Percentiles rank a stretch among this genome's conserved stretches.
phyloP scores from a whole-genome alignment of 2,329 filamentous ascomycete species.

The Stagonosporopsis rhizophila region DNA sequence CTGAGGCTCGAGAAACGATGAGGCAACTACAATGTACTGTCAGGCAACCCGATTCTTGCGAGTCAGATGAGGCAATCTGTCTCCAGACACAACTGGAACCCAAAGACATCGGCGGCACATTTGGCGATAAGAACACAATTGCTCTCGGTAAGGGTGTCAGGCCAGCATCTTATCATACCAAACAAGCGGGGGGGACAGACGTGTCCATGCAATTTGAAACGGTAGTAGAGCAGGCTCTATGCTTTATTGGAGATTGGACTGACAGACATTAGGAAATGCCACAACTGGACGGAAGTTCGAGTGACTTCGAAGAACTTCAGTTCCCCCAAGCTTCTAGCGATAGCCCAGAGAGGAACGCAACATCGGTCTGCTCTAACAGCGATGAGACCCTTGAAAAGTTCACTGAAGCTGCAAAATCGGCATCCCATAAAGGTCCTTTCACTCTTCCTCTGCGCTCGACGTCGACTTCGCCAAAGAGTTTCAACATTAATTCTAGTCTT shows the following conservation, averaged over 20 bases:
- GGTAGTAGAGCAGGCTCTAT: not conserved
- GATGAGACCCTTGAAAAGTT: not conserved
- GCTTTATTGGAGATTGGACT: not conserved
- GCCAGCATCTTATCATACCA: too few relatives aligned
- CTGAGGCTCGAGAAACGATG: not conserved
- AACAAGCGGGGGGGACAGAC: not conserved
- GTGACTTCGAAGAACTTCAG: not conserved
- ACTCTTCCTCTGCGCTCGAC: not conserved
- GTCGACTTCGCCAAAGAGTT: not conserved
- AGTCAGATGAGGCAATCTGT: not conserved
- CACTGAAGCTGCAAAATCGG: too few relatives aligned
- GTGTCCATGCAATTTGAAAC: not conserved
- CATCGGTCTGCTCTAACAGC: not conserved
- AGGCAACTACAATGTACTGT: not conserved
- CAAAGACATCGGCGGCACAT: not conserved
- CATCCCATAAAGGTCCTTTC: not conserved
- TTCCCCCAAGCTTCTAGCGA: not conserved
- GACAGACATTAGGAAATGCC: not conserved
- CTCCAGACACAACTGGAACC: not conserved
- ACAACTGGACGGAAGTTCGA: constrained; percentile 4
- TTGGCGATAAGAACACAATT: not conserved
- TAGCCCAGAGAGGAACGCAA: too few relatives aligned
- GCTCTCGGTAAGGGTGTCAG: not conserved
- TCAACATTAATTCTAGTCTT: not conserved
- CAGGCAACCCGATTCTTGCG: not conserved